phyloP scores from a whole-genome alignment of 768 basidiomycete species.

The Fomitopsis serialis region DNA sequence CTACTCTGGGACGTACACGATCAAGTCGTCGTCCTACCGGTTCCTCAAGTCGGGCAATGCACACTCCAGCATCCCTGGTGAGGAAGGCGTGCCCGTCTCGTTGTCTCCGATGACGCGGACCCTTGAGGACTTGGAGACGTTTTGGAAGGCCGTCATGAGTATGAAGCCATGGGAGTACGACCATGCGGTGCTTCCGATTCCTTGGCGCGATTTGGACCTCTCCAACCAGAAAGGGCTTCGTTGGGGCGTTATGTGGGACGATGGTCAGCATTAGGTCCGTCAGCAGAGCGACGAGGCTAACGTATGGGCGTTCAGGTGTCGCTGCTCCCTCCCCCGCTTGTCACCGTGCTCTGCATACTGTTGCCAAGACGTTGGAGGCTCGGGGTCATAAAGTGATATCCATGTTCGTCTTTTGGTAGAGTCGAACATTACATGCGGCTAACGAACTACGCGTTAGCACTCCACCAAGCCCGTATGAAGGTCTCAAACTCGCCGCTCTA shows the following conservation, averaged over 20 bases:
- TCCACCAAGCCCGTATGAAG: constrained; percentile 22
- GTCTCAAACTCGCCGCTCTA: constrained; percentile 16
- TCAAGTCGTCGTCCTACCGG: constrained; percentile 34
- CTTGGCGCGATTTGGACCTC: constrained; percentile 33
- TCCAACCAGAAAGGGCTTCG: constrained; percentile 25
- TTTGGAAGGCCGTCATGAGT: constrained; percentile 37
- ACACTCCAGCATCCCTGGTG: constrained; percentile 33
- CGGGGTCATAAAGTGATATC: constrained; percentile 35
- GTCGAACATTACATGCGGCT: too few species aligned
- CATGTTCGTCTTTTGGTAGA: constrained; percentile 22
- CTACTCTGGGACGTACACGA: constrained; percentile 35
- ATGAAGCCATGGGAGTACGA: constrained; percentile 42
- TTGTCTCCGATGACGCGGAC: constrained; percentile 40
- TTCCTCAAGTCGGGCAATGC: constrained; percentile 31
- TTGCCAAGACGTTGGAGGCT: constrained; percentile 26
- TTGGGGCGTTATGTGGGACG: constrained; percentile 40
- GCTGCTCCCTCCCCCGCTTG: constrained; percentile 36
- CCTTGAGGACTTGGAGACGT: constrained; percentile 36
- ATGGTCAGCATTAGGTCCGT: constrained; percentile 28
- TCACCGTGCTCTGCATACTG: constrained; percentile 32
- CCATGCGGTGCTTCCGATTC: constrained; percentile 35
- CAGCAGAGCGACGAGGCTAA: too few species aligned
- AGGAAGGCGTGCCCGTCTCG: constrained; percentile 32
- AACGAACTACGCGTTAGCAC: constrained; percentile 17
- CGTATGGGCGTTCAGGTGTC: too few species aligned